Percentiles rank a stretch among this genome's conserved stretches.
Evolutionary conservation across 1,139 yeast species (phyloP).

Genomic region (Candida sp.): DNA sequence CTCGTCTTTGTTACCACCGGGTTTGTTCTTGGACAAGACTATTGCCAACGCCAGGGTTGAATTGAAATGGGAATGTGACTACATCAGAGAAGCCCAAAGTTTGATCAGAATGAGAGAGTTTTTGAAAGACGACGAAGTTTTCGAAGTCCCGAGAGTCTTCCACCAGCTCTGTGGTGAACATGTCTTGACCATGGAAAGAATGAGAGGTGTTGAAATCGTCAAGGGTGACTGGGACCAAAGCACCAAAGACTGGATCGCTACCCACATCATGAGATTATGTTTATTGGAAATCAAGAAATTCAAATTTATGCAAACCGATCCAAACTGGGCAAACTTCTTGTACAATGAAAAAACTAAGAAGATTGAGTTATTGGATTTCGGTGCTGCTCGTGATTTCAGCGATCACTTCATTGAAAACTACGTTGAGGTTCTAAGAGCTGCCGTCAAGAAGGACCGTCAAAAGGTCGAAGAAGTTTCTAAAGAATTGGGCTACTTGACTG

Average conservation of each 20-base stretch:
- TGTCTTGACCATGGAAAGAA: constrained; percentile 88
- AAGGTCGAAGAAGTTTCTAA: constrained; percentile 68
- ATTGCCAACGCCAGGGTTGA: constrained; percentile 94
- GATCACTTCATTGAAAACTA: constrained; percentile 73
- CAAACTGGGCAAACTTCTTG: constrained; percentile 98
- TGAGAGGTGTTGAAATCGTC: constrained; percentile 84
- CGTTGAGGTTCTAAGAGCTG: constrained; percentile 74
- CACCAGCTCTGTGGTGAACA: constrained; percentile 80
- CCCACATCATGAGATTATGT: constrained; percentile 86
- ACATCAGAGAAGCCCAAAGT: constrained; percentile 86
- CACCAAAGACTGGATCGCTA: constrained; percentile 80
- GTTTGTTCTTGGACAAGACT: constrained; percentile 89
- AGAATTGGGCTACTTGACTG: constrained; percentile 88
- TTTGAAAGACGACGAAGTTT: constrained; percentile 67
- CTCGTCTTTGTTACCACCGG: constrained; percentile 86
- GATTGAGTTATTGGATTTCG: constrained; percentile 91
- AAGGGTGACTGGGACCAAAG: constrained; percentile 80
- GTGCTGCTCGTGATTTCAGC: constrained; percentile 84
- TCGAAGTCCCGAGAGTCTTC: constrained; percentile 82
- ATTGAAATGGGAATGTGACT: constrained; percentile 98
- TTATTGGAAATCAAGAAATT: constrained; percentile 83
- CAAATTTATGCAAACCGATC: constrained; percentile 98
- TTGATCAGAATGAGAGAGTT: constrained; percentile 70
- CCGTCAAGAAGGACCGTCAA: constrained; percentile 70
- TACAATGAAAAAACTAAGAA: constrained; percentile 69